Evolutionary conservation across 23 red algal species (phyloP), one percentile per base, ranked within the genome.

Genomic region (Cyanidioschyzon merolae): DNA sequence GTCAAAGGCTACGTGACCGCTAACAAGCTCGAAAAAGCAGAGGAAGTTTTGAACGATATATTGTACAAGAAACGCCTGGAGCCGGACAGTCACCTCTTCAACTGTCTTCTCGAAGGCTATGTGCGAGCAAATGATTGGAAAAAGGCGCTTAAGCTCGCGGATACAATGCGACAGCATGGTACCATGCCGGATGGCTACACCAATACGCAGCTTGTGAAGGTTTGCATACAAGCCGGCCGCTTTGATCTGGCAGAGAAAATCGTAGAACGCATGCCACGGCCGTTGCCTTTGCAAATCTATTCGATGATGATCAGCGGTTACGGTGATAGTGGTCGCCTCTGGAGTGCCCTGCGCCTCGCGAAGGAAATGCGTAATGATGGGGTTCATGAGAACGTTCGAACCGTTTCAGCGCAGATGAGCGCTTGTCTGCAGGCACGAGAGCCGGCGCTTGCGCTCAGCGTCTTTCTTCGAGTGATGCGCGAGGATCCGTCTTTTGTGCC

Each of bases 251-350:
- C 63, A 3, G 63, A 71, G 63, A 25, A 35, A 7, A 25, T 71
- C 63, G n/a, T 71, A 3, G 63, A 71, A 35, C 63, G 63, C 12
- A 71, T 71, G 3, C 16, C 16, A 27, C 12, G n/a, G 63, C 63
- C 63, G 32, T 32, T 25, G 63, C 63, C 63, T 25, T 3, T 71
- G 63, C 63, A 71, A 7, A 35, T 71, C n/a, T 71, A 71, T 27
- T 32, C 63, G 16, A 25, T 71, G 63, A 71, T 71, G 63, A 71
- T 71, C 63, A 71, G 63, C 63, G 63, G n/a, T 3, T 71, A 71
- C 63, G 63, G 63, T 3, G 63, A 7, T 7, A 35, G n/a, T 35
- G 63, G 63, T 3, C 63, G 63, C n/a, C 63, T 71, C n/a, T 25
- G 63, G n/a, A 71, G 63, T 27, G 63, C 63, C 2, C 63, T 71